phyloP scores from a whole-genome alignment of 75 land plant genomes.

The Sequoia sempervirens region DNA sequence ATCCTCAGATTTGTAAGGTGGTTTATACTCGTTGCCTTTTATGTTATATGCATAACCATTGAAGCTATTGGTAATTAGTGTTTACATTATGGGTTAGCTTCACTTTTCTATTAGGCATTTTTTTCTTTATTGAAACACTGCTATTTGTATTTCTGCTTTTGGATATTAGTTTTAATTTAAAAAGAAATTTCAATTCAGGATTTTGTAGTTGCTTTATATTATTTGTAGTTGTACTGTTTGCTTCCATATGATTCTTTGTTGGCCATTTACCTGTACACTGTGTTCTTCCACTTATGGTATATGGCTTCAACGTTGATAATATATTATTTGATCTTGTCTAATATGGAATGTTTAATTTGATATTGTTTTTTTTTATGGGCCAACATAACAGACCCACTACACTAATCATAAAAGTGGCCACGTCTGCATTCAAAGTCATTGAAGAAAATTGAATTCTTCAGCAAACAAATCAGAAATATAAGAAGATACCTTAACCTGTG shows the following conservation, averaged over 20 bases:
- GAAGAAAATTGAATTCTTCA: background rate
- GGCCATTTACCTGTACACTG: background rate
- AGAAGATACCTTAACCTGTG: background rate
- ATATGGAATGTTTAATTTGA: background rate
- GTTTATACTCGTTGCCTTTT: background rate
- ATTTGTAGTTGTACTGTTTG: background rate
- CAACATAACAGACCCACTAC: background rate
- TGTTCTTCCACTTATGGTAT: background rate
- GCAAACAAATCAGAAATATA: background rate
- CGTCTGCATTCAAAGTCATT: background rate
- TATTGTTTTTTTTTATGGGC: background rate
- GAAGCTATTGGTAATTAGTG: background rate
- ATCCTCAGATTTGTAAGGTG: constrained; percentile 89
- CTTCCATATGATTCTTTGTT: background rate
- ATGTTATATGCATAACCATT: background rate
- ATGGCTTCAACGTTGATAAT: background rate
- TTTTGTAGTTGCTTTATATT: background rate
- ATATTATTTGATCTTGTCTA: background rate
- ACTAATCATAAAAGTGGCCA: background rate
- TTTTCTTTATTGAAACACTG: background rate
- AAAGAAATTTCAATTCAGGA: background rate
- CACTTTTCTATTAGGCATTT: background rate
- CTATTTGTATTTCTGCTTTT: background rate
- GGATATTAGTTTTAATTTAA: background rate
- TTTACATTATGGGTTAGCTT: background rate